These are phyloP conservation scores for Starmerella vaccinii DNA, from an alignment of 805 yeast genomes.

Conservation along the genomic window DNA sequence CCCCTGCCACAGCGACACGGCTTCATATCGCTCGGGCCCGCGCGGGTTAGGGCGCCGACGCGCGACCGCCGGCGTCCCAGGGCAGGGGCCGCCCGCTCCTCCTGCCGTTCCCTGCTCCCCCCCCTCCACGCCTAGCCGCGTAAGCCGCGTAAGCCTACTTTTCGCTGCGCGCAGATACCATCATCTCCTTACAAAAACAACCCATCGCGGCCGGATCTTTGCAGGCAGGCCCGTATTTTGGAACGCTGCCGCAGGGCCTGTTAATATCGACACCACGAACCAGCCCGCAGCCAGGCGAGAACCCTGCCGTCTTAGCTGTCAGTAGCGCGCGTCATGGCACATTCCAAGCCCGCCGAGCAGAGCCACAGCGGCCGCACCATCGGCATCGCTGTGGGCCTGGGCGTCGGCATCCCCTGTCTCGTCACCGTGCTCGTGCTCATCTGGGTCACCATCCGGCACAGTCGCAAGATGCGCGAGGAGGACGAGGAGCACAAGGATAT, in stretches of 20 bases:
- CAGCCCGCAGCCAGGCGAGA: background rate
- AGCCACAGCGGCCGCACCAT: conserved; percentile 13
- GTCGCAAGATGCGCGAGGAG: conserved; percentile 29
- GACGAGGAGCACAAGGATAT: conserved; percentile 31
- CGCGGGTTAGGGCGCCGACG: conserved; percentile 1
- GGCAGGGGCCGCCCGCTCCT: no score
- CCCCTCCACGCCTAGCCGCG: background rate
- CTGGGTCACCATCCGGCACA: conserved; percentile 30
- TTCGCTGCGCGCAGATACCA: background rate
- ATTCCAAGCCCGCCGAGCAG: background rate
- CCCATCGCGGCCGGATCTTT: background rate
- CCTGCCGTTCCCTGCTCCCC: background rate
- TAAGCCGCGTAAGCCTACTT: conserved; percentile 3
- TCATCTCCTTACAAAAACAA: background rate
- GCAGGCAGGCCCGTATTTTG: background rate
- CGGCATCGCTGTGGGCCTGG: conserved; percentile 30
- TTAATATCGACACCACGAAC: no score
- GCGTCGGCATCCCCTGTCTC: conserved; percentile 34
- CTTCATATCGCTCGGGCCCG: background rate
- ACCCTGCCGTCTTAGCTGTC: no score
- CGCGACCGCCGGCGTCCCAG: conserved; percentile 1
- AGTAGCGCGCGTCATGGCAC: no score
- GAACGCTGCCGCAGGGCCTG: background rate
- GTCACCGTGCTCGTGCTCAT: conserved; percentile 28
- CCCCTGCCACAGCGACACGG: conserved; percentile 2